Base-by-base conservation (phyloP, 768 basidiomycete species). In the Tylopilus sp. region DNA sequence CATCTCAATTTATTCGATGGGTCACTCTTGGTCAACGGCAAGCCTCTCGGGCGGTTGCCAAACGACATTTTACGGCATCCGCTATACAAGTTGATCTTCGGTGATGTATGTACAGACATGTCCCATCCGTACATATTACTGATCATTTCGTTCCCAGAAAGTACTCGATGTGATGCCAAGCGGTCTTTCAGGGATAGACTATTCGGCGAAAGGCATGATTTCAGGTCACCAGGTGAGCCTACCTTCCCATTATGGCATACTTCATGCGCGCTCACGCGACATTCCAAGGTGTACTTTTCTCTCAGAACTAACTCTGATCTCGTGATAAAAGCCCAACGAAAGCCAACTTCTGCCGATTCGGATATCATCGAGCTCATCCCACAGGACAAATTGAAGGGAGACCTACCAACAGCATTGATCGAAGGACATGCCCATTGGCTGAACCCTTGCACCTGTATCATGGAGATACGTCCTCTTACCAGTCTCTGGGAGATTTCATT, bases 171-270 rank as follows among this genome's bases (percentile, higher is more conserved):
- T 66, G 12, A 26, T 60, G 38, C 68, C 68, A 5, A 44, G 51
- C 2, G 68, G 62, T 50, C 46, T 63, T 13, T 31, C 55, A n/a
- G 64, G 60, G 8, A 62, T 69, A 58, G 60, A 61, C 12, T 69
- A 59, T 18, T 48, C 62, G 1, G 68, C 60, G 3, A 50, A 57
- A 4, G 52, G 52, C 21, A 28, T 26, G 20, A 46, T 66, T 6
- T 52, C 33, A 5, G 51, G 31, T 7, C 48, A 70, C 40, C 56
- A 57, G 47, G 67, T 64, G 22, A 47, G 60, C 12, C 8, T 10
- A 1, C 4, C n/a, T 50, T 18, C 21, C 1, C 25, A 6, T 2
- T 44, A 6, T 22, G 20, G 30, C 6, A 17, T 17, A n/a, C 3
- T 5, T 5, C 5, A 8, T 11, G 4, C 15, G 22, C n/a, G 31